phyloP scores from a whole-genome alignment of 1,284 basidiomycete genomes.

The Irpex sp. region DNA sequence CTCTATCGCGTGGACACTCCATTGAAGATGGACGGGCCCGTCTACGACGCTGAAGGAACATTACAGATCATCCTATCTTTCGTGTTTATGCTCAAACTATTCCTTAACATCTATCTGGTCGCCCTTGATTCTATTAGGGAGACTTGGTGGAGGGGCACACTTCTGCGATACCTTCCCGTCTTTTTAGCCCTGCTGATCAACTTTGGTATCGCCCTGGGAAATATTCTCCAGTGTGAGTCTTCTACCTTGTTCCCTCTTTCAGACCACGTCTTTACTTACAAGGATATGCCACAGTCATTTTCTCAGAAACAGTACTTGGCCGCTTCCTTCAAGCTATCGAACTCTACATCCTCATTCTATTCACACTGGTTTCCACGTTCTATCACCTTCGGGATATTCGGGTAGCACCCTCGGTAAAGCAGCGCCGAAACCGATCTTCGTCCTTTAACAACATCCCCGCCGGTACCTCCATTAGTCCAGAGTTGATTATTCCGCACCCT shows the following conservation, averaged over 20 bases:
- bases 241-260: not conserved
- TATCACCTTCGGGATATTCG: conserved; percentile 29
- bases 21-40: conserved; percentile 39
- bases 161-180: conserved; percentile 48
- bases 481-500: conserved; percentile 29
- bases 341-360: conserved; percentile 60
- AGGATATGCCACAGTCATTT: conserved; percentile 43
- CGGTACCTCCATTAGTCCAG: conserved; percentile 21
- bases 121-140: conserved; percentile 24
- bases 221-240: conserved; percentile 56
- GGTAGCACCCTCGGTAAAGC: conserved; percentile 13
- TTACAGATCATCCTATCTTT: conserved; percentile 56
- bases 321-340: conserved; percentile 66
- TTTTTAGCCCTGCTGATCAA: conserved; percentile 51
- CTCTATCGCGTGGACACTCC: conserved; percentile 39
- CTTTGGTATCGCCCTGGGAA: conserved; percentile 50
- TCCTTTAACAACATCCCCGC: conserved; percentile 25
- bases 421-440: conserved; percentile 19
- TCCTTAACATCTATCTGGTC: conserved; percentile 51
- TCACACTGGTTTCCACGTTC: conserved; percentile 50
- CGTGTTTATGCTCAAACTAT: conserved; percentile 59
- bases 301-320: conserved; percentile 67
- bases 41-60: conserved; percentile 56
- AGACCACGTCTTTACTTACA: not conserved
- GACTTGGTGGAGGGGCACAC: conserved; percentile 38